These are phyloP conservation scores for Isabelozyma pseudorhagii DNA, from an alignment of 805 yeast species.

Conservation along the genomic window DNA sequence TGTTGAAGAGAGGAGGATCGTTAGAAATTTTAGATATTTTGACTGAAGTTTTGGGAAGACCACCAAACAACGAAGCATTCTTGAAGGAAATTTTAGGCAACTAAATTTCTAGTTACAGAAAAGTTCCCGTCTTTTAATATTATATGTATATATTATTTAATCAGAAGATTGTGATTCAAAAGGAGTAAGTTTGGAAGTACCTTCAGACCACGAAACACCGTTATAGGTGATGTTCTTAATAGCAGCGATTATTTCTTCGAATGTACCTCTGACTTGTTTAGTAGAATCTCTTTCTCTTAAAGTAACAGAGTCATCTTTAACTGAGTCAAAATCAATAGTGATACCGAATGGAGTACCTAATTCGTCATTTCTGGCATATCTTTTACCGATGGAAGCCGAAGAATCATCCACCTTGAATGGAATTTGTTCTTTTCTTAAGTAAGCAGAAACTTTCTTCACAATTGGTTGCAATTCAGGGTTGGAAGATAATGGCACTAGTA, in stretches of 20 bases:
- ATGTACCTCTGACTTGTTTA: constrained; percentile 90
- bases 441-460: constrained; percentile 62
- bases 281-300: constrained; percentile 97
- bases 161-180: constrained; percentile 67
- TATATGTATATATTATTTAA: constrained; percentile 1
- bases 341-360: constrained; percentile 98
- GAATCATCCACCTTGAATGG: constrained; percentile 97
- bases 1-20: constrained; percentile 72
- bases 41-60: constrained; percentile 67
- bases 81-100: constrained; percentile 51
- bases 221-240: constrained; percentile 72
- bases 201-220: constrained; percentile 81
- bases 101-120: neutral
- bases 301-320: constrained; percentile 84
- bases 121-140: neutral
- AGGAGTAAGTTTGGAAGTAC: constrained; percentile 66
- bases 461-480: constrained; percentile 77
- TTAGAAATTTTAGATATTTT: constrained; percentile 65
- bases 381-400: constrained; percentile 94
- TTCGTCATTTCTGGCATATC: constrained; percentile 98
- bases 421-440: constrained; percentile 75
- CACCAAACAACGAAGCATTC: constrained; percentile 73
- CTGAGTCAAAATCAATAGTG: constrained; percentile 92
- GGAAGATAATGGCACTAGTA: constrained; percentile 89
- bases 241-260: constrained; percentile 66